These are phyloP conservation scores for Prillingera fragicola DNA, from an alignment of 1,284 basidiomycete species.

Conservation along the genomic window DNA sequence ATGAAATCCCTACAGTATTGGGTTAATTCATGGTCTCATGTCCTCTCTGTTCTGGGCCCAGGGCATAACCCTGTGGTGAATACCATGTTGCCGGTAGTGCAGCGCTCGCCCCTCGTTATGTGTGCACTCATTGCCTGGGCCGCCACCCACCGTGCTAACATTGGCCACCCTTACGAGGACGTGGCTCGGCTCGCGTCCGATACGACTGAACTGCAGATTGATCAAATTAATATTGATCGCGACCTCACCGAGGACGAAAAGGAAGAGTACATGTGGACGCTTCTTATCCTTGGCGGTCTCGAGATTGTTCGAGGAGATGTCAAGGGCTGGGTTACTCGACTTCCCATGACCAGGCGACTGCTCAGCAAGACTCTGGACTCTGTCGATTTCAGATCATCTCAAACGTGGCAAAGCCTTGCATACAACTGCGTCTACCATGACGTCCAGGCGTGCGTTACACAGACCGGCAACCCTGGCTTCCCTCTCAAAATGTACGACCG, in stretches of 20 bases:
- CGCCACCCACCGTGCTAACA: slow-evolving; percentile 25
- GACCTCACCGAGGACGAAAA: slow-evolving; percentile 17
- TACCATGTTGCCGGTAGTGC: slow-evolving; percentile 24
- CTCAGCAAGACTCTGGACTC: slow-evolving; percentile 13
- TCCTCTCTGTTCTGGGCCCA: slow-evolving; percentile 29
- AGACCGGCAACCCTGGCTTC: slow-evolving; percentile 20
- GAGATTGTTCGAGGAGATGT: slow-evolving; percentile 25
- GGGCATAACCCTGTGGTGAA: slow-evolving; percentile 24
- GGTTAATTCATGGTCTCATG: slow-evolving; percentile 30
- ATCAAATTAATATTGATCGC: slow-evolving; percentile 20
- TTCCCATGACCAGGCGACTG: slow-evolving; percentile 17
- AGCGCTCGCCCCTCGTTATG: slow-evolving; percentile 27
- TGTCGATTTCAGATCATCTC: slow-evolving; percentile 13
- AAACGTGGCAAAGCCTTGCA: slow-evolving; percentile 20
- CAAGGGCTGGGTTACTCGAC: slow-evolving; percentile 17
- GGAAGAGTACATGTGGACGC: slow-evolving; percentile 33
- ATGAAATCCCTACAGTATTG: slow-evolving; percentile 21
- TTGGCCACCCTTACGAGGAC: slow-evolving; percentile 27
- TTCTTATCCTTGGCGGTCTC: slow-evolving; percentile 31
- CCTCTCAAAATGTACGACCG: slow-evolving; percentile 25
- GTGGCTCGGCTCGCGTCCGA: slow-evolving; percentile 28
- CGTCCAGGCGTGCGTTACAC: slow-evolving; percentile 20
- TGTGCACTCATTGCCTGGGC: slow-evolving; percentile 34
- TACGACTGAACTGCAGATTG: slow-evolving; percentile 26
- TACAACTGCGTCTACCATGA: slow-evolving; percentile 33